phyloP scores from a whole-genome alignment of 1,139 yeast genomes.

The Candida sanyaensis region DNA sequence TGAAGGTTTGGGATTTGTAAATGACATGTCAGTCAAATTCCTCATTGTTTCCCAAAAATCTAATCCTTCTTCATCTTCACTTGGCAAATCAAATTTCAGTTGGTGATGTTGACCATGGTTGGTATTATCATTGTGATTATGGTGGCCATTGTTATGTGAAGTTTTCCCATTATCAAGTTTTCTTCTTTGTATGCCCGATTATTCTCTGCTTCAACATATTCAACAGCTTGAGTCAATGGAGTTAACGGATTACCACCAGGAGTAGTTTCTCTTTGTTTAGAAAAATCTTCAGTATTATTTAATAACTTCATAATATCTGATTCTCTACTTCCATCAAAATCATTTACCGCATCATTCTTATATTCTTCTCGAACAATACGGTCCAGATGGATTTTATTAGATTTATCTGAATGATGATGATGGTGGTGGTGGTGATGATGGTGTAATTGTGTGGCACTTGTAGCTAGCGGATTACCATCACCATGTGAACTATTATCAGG shows the following conservation, averaged over 20 bases:
- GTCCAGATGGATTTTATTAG: neutral
- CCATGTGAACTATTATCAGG: conserved; percentile 18
- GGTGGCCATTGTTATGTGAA: conserved; percentile 8
- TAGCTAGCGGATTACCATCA: neutral
- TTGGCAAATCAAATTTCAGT: conserved; percentile 15
- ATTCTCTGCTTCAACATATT: conserved; percentile 48
- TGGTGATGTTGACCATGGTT: neutral
- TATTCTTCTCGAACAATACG: neutral
- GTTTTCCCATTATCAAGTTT: conserved; percentile 6
- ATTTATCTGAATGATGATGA: conserved; percentile 11
- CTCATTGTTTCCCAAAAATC: conserved; percentile 77
- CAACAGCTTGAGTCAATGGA: conserved; percentile 48
- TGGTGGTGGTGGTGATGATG: conserved; percentile 34
- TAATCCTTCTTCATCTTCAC: conserved; percentile 42
- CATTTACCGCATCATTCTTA: neutral
- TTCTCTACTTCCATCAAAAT: conserved; percentile 24
- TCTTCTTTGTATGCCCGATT: conserved; percentile 15
- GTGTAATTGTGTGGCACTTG: conserved; percentile 17
- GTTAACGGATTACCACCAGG: conserved; percentile 30
- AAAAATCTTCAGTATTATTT: conserved; percentile 21
- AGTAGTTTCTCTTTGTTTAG: conserved; percentile 9
- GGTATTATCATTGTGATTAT: neutral
- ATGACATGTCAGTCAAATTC: conserved; percentile 39
- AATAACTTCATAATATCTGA: conserved; percentile 45
- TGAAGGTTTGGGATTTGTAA: conserved; percentile 10